These are phyloP conservation scores for Fraxinus sp. DNA, from an alignment of 305 asterid genomes.

Conservation along the genomic window DNA sequence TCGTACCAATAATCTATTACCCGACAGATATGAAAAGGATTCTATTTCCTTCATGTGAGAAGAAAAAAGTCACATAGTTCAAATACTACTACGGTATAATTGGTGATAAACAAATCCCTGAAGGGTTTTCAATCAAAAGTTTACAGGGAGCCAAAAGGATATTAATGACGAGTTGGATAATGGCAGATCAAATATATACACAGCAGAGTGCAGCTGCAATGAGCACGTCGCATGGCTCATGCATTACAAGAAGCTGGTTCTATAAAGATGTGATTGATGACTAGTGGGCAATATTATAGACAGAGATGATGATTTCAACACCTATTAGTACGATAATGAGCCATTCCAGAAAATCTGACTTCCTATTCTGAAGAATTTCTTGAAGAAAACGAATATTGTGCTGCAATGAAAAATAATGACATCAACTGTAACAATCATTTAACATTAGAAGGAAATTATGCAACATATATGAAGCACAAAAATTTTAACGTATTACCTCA, in stretches of 20 bases:
- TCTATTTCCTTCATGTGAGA: neutral
- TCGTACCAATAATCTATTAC: neutral
- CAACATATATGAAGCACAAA: neutral
- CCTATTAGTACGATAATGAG: constrained; percentile 82
- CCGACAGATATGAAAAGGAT: neutral
- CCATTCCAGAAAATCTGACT: constrained; percentile 93
- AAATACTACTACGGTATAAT: neutral
- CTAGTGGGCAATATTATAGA: constrained; percentile 73
- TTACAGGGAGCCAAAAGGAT: neutral
- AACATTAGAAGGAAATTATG: neutral
- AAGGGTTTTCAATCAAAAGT: neutral
- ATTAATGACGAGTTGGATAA: neutral
- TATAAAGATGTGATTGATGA: constrained; percentile 44
- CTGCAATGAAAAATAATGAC: constrained; percentile 41
- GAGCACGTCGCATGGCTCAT: neutral
- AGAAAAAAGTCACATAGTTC: neutral
- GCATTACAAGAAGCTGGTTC: neutral
- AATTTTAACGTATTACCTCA: constrained; percentile 46
- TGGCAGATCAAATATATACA: neutral
- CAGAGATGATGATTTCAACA: constrained; percentile 79
- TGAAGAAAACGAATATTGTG: constrained; percentile 93
- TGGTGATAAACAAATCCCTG: neutral
- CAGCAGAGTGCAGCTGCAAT: neutral
- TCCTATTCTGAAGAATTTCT: constrained; percentile 94
- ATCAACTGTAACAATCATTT: neutral